phyloP scores from a whole-genome alignment of 306 rosid genomes.

The Castanea mollissima region DNA sequence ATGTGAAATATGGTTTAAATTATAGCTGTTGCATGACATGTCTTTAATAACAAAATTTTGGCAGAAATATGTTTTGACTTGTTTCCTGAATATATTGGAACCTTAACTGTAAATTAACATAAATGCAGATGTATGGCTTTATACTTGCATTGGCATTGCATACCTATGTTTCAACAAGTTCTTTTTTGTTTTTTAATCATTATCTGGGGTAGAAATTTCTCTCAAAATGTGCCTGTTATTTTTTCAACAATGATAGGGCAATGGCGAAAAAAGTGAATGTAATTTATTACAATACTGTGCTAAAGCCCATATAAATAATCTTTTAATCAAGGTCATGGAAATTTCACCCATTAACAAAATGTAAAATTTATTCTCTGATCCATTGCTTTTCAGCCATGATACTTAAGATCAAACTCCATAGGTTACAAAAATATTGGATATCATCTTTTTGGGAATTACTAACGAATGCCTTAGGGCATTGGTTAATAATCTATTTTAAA shows the following conservation, averaged over 20 bases:
- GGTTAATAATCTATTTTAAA: too few relatives aligned
- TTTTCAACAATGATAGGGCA: not conserved
- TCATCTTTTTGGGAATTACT: too few relatives aligned
- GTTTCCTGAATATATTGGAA: too few relatives aligned
- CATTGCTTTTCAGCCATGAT: not conserved
- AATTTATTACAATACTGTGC: not conserved
- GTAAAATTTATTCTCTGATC: not conserved
- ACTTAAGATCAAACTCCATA: not conserved
- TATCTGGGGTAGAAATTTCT: not conserved
- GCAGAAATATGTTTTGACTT: too few relatives aligned
- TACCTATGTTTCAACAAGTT: not conserved
- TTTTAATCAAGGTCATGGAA: not conserved
- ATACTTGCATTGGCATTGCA: not conserved
- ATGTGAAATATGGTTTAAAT: not conserved
- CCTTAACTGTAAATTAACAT: not conserved
- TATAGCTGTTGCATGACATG: not conserved
- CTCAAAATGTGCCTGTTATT: not conserved
- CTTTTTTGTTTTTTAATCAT: not conserved
- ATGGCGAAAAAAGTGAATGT: not conserved
- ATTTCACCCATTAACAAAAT: not conserved
- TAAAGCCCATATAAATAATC: not conserved
- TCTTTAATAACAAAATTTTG: too few relatives aligned
- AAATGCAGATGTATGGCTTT: too few relatives aligned
- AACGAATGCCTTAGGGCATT: too few relatives aligned
- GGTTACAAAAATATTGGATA: slow-evolving; percentile 1